A percentile compares a stretch with the other conserved stretches of the same genome.
Conservation (phyloP, 176 grass and related monocot genomes). For the Cenchrus americanus region DNA sequence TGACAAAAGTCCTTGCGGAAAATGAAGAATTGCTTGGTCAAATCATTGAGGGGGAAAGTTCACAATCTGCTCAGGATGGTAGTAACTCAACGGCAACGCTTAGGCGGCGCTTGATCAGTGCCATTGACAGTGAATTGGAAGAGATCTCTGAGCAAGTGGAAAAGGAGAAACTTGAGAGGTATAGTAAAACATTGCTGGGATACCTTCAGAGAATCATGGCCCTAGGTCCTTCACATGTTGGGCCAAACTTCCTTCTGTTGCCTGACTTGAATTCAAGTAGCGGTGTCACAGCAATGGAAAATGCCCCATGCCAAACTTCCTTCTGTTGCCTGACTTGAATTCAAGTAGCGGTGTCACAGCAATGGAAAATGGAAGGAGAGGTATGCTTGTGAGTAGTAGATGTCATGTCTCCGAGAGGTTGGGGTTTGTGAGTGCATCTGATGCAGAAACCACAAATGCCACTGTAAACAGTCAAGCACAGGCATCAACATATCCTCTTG, state of each 20-base stretch:
- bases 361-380: conserved; percentile 35
- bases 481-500: conserved; percentile 31
- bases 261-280: conserved; percentile 47
- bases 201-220: conserved; percentile 73
- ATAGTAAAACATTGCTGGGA: conserved; percentile 53
- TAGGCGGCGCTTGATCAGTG: conserved; percentile 58
- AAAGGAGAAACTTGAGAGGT: conserved; percentile 67
- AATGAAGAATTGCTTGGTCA: conserved; percentile 66
- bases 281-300: conserved; percentile 12
- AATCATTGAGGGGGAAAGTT: conserved; percentile 62
- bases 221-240: conserved; percentile 70
- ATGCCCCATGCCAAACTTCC: conserved; percentile 68
- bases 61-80: conserved; percentile 54
- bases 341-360: conserved; percentile 9
- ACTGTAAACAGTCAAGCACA: not conserved
- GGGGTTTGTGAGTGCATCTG: conserved; percentile 47
- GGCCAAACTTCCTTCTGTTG: conserved; percentile 70
- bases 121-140: conserved; percentile 78
- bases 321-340: conserved; percentile 58
- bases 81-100: conserved; percentile 45
- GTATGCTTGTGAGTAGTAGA: conserved; percentile 57
- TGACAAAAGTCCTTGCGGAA: conserved; percentile 84
- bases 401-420: conserved; percentile 74
- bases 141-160: conserved; percentile 50
- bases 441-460: conserved; percentile 32